These are phyloP conservation scores for Aspergillus carlsbadensis DNA, from an alignment of 495 filamentous ascomycete genomes.

Conservation along the genomic window DNA sequence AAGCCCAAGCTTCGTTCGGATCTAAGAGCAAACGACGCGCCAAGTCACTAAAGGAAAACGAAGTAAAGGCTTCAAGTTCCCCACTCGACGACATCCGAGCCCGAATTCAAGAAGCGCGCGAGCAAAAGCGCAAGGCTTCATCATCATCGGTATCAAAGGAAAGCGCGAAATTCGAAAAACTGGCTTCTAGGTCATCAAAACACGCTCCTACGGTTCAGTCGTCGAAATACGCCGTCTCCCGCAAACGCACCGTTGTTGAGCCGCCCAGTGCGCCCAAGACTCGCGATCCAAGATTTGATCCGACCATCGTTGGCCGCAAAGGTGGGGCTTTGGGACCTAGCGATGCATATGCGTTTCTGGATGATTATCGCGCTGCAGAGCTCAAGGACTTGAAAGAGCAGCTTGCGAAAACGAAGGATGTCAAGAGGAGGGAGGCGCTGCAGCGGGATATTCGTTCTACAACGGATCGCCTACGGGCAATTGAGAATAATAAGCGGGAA, in stretches of 20 bases:
- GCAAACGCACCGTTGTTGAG: constrained; percentile 70
- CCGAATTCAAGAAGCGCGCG: constrained; percentile 43
- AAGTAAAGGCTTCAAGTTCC: constrained; percentile 19
- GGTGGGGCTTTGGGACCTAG: constrained; percentile 46
- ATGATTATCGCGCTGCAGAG: constrained; percentile 79
- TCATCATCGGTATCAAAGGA: constrained; percentile 33
- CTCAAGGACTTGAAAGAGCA: constrained; percentile 67
- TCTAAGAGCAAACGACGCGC: constrained; percentile 35
- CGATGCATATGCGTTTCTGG: constrained; percentile 79
- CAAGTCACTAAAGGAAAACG: constrained; percentile 9
- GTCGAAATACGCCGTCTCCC: constrained; percentile 77
- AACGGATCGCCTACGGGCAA: constrained; percentile 67
- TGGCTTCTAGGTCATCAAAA: constrained; percentile 64
- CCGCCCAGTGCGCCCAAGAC: constrained; percentile 38
- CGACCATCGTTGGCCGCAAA: constrained; percentile 41
- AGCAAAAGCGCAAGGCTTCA: constrained; percentile 34
- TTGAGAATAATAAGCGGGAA: constrained; percentile 64
- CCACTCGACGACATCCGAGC: constrained; percentile 41
- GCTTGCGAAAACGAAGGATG: constrained; percentile 65
- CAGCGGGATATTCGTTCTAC: constrained; percentile 65
- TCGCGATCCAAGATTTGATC: constrained; percentile 89
- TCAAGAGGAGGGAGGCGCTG: constrained; percentile 58
- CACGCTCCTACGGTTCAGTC: constrained; percentile 82
- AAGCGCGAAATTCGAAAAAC: constrained; percentile 19
- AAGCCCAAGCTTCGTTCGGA: constrained; percentile 72